These are phyloP conservation scores for Sporothrix variecibatus DNA, from an alignment of 2,329 filamentous ascomycete genomes.

Conservation along the genomic window DNA sequence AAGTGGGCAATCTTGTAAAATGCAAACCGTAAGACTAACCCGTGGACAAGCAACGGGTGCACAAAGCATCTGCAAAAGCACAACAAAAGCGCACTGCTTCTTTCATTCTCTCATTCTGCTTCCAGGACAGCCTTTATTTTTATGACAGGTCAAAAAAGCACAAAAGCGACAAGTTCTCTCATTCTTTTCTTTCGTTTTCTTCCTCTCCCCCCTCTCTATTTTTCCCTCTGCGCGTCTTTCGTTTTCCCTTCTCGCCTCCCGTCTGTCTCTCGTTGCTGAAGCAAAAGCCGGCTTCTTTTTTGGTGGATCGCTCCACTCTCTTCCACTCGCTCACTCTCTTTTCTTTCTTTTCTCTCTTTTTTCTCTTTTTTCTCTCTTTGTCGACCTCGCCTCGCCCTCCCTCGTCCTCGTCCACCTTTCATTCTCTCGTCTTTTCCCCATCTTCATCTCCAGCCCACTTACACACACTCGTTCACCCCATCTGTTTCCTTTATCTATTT, in stretches of 20 bases:
- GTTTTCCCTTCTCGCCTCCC: background rate
- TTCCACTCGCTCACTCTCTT: background rate
- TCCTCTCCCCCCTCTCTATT: background rate
- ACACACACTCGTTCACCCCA: background rate
- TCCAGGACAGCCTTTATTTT: background rate
- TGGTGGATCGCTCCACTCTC: background rate
- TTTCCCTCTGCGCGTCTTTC: background rate
- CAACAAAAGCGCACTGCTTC: constrained; percentile 3
- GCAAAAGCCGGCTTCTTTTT: background rate
- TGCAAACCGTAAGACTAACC: background rate
- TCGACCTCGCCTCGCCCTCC: constrained; percentile 7
- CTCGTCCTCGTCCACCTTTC: background rate
- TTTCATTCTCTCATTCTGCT: background rate
- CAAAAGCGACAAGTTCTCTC: background rate
- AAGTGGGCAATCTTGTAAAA: background rate
- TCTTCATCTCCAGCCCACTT: background rate
- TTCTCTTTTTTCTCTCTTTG: background rate
- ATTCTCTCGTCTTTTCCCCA: background rate
- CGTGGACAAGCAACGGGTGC: background rate
- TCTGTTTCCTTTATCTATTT: constrained; percentile 1
- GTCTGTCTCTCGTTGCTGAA: constrained; percentile 5
- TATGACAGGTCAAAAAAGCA: constrained; percentile 18
- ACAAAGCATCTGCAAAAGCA: constrained; percentile 19
- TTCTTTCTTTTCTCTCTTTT: background rate
- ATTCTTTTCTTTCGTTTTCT: background rate